A percentile compares a stretch with the other conserved stretches of the same genome.
Conservation (phyloP, 768 basidiomycete species). For the Tricholoma saponaceum region DNA sequence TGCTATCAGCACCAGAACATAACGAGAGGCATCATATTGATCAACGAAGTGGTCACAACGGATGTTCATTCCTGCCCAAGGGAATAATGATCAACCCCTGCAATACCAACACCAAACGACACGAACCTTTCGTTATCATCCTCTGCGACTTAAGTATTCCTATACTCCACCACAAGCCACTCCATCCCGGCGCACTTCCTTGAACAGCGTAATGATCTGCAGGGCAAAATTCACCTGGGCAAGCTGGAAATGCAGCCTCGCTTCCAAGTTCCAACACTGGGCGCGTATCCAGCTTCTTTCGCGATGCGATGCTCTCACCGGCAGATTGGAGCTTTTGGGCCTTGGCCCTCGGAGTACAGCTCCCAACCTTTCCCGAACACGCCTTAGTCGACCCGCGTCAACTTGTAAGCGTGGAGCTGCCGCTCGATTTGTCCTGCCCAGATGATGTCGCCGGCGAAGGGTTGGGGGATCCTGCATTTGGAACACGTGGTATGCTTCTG, state of each 20-base stretch:
- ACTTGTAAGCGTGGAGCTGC: conserved; percentile 91
- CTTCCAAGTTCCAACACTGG: too few relatives aligned
- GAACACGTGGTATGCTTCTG: conserved; percentile 98
- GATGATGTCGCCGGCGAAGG: conserved; percentile 96
- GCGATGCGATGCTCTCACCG: conserved; percentile 87
- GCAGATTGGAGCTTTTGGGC: conserved; percentile 95
- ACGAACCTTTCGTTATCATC: conserved; percentile 85
- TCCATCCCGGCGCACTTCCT: conserved; percentile 93
- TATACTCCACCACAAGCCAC: conserved; percentile 91
- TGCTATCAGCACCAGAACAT: conserved; percentile 62
- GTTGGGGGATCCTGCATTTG: conserved; percentile 97
- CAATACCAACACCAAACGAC: neutral
- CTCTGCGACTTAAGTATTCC: conserved; percentile 89
- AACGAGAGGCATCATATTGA: conserved; percentile 82
- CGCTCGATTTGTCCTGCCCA: conserved; percentile 99
- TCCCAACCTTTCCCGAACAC: conserved; percentile 99
- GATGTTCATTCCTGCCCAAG: conserved; percentile 76
- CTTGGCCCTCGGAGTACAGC: conserved; percentile 96
- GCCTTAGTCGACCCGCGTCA: conserved; percentile 99
- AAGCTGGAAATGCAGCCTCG: too few relatives aligned
- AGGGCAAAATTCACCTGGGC: conserved; percentile 98
- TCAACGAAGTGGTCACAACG: conserved; percentile 97
- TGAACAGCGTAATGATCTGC: conserved; percentile 97
- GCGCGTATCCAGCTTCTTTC: conserved; percentile 95
- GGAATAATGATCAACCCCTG: neutral